These are phyloP conservation scores for Stemphylium lycopersici DNA, from an alignment of 2,329 filamentous ascomycete genomes.

Conservation along the genomic window DNA sequence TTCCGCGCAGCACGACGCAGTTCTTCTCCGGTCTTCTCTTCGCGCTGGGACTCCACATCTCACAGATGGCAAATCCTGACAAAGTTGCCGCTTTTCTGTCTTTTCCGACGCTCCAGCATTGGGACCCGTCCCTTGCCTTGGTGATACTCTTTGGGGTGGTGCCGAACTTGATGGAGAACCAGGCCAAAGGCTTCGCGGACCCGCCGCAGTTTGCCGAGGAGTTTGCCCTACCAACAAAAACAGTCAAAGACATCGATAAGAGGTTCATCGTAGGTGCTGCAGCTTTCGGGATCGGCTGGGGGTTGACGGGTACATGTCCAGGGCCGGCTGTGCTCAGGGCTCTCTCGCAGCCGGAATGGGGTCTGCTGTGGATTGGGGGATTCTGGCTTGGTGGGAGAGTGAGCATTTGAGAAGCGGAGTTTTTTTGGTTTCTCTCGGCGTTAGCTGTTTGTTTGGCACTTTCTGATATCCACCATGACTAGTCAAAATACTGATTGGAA, in stretches of 20 bases:
- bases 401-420: neutral
- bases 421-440: no score
- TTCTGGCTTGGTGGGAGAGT: constrained; percentile 51
- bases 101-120: constrained; percentile 50
- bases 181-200: constrained; percentile 28
- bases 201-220: constrained; percentile 51
- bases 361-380: constrained; percentile 54
- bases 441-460: neutral
- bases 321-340: constrained; percentile 58
- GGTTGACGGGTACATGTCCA: constrained; percentile 58
- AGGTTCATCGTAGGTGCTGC: constrained; percentile 56
- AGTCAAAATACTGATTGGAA: neutral
- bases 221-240: constrained; percentile 55
- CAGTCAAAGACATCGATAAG: constrained; percentile 55
- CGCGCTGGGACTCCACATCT: constrained; percentile 58
- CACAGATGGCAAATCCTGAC: constrained; percentile 57
- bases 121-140: constrained; percentile 59
- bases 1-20: constrained; percentile 47
- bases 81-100: constrained; percentile 60
- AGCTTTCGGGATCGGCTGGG: constrained; percentile 60
- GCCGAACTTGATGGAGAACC: constrained; percentile 50
- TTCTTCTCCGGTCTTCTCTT: constrained; percentile 58
- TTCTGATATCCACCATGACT: neutral
- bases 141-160: constrained; percentile 58
- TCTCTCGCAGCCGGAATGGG: constrained; percentile 57